Evolutionary conservation across 106 monocot species (phyloP).

Genomic region (Allium sativum): DNA sequence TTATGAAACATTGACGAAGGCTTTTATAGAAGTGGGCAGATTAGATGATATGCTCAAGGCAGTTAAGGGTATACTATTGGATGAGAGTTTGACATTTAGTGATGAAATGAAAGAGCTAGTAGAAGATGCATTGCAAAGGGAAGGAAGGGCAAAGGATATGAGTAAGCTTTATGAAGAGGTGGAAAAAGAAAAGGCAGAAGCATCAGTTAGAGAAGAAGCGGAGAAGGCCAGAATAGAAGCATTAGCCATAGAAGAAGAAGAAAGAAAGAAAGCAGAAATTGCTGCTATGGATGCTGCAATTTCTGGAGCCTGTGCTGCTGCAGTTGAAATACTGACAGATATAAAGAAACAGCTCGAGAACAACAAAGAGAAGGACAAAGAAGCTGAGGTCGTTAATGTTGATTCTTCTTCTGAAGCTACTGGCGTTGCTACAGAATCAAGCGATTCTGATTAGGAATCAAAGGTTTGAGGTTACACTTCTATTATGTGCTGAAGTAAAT

Average conservation of each 20-base stretch:
- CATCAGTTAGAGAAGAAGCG: constrained; percentile 64
- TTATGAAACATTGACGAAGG: constrained; percentile 48
- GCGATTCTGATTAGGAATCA: background rate
- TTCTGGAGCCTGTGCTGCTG: constrained; percentile 61
- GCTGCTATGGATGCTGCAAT: constrained; percentile 56
- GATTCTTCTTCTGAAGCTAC: background rate
- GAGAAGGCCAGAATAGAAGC: too few species aligned
- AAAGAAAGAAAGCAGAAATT: constrained; percentile 53
- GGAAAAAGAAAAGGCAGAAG: constrained; percentile 81
- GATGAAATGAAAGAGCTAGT: constrained; percentile 61
- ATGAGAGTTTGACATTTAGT: constrained; percentile 49
- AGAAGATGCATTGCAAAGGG: constrained; percentile 36
- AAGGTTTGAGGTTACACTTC: too few species aligned
- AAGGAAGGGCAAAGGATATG: constrained; percentile 64
- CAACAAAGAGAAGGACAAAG: constrained; percentile 31
- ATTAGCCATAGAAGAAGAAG: too few species aligned
- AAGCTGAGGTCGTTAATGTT: constrained; percentile 2
- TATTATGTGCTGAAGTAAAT: too few species aligned
- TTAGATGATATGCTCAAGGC: constrained; percentile 59
- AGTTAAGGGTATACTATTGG: constrained; percentile 51
- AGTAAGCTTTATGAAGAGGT: constrained; percentile 57
- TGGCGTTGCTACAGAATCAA: background rate
- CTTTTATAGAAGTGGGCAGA: constrained; percentile 22
- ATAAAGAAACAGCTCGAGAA: constrained; percentile 18
- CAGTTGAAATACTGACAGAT: constrained; percentile 62